Conservation (phyloP, 768 basidiomycete genomes). For the Trametes meyenii region DNA sequence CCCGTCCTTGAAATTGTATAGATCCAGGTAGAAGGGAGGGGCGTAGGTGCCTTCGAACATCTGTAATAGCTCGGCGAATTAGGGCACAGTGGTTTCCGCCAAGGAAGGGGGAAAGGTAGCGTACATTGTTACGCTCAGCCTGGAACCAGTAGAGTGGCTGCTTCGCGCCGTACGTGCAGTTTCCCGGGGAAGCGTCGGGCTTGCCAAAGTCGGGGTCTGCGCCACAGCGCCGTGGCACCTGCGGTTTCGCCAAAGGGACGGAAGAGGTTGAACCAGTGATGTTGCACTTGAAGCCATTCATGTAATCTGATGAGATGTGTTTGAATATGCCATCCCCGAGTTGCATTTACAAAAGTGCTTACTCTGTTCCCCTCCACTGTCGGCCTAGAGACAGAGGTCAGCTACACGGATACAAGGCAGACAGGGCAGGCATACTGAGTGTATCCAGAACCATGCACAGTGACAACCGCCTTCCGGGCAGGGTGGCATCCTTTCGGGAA, state of each 20-base stretch:
- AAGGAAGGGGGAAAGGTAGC: conserved; percentile 24
- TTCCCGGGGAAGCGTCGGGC: conserved; percentile 48
- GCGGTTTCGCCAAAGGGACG: conserved; percentile 53
- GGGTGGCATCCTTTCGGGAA: conserved; percentile 68
- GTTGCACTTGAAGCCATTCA: conserved; percentile 75
- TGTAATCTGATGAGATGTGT: conserved; percentile 50
- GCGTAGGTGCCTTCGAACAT: conserved; percentile 67
- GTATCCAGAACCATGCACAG: conserved; percentile 79
- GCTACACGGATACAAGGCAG: no score
- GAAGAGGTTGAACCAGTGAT: conserved; percentile 55
- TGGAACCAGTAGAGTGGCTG: conserved; percentile 75
- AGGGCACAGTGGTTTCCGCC: background rate
- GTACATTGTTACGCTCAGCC: conserved; percentile 59
- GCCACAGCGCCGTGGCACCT: conserved; percentile 68
- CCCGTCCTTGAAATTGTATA: conserved; percentile 76
- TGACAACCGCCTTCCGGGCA: conserved; percentile 68
- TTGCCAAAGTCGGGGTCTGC: conserved; percentile 54
- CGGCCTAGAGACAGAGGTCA: conserved; percentile 32
- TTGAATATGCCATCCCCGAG: background rate
- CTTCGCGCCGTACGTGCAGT: conserved; percentile 76
- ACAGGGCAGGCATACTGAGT: conserved; percentile 44
- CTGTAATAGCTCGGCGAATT: conserved; percentile 33
- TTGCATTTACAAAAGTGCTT: conserved; percentile 21
- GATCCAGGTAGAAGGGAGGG: conserved; percentile 66
- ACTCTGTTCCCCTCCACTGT: conserved; percentile 69